A percentile compares a stretch with the other conserved stretches of the same genome.
Evolutionary conservation across 2,329 filamentous ascomycete species (phyloP).

Genomic region (Paracorniculantispora psalliotae): DNA sequence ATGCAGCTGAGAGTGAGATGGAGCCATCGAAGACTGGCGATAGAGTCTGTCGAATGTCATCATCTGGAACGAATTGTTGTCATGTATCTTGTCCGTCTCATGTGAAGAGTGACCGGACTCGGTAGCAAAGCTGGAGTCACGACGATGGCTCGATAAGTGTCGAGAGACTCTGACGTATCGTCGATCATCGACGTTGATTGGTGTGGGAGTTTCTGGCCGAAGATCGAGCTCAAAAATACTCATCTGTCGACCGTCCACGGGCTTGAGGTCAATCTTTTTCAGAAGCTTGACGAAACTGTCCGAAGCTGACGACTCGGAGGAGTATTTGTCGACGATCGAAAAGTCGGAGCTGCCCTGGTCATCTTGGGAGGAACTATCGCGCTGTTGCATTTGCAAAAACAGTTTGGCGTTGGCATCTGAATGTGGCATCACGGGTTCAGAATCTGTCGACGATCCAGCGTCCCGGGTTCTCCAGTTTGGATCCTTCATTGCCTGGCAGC

Average conservation of each 20-base stretch:
- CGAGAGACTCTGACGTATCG: not conserved
- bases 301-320: not conserved
- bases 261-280: not conserved
- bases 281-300: not conserved
- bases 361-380: not conserved
- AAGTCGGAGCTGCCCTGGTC: constrained; percentile 1
- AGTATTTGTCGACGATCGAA: not conserved
- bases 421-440: not conserved
- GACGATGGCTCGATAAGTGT: not conserved
- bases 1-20: not conserved
- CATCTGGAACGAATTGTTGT: not conserved
- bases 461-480: constrained; percentile 31
- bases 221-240: constrained; percentile 6
- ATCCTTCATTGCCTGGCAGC: constrained; percentile 27
- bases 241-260: constrained; percentile 4
- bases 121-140: not conserved
- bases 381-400: not conserved
- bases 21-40: not conserved
- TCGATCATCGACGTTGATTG: not conserved
- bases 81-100: not conserved
- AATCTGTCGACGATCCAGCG: not conserved
- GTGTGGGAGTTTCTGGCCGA: constrained; percentile 1
- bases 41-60: not conserved
- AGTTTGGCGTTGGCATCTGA: not conserved
- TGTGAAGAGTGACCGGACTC: not conserved